Conservation (phyloP, 2,329 filamentous ascomycete species). For the Waltergamsia citrina region DNA sequence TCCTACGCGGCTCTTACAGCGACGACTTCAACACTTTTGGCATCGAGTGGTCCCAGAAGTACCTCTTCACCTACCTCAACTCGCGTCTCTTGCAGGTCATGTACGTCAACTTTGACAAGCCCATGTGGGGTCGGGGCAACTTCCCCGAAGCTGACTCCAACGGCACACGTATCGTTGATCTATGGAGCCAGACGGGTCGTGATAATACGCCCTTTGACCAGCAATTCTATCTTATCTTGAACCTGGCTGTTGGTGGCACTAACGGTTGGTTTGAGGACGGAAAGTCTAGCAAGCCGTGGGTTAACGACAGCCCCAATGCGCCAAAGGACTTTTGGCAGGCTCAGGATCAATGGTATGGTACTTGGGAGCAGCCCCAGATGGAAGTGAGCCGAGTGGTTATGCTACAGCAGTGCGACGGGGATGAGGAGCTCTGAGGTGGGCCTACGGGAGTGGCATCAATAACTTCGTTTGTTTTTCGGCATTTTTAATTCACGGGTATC, state of each 20-base stretch:
- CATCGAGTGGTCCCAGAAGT: slow-evolving; percentile 80
- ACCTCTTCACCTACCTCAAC: slow-evolving; percentile 81
- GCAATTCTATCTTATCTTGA: slow-evolving; percentile 66
- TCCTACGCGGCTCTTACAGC: slow-evolving; percentile 66
- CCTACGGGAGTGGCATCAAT: background rate
- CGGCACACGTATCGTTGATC: slow-evolving; percentile 53
- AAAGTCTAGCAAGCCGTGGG: slow-evolving; percentile 66
- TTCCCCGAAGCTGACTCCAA: slow-evolving; percentile 58
- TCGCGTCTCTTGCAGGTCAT: slow-evolving; percentile 70
- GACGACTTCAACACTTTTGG: slow-evolving; percentile 67
- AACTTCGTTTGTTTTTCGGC: background rate
- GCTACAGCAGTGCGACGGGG: slow-evolving; percentile 58
- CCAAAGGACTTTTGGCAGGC: slow-evolving; percentile 70
- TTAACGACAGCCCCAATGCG: slow-evolving; percentile 57
- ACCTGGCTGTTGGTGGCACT: slow-evolving; percentile 66
- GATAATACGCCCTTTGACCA: slow-evolving; percentile 66
- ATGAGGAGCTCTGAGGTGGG: slow-evolving; percentile 42
- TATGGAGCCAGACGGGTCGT: slow-evolving; percentile 53
- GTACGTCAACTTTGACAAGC: slow-evolving; percentile 63
- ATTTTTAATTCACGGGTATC: background rate
- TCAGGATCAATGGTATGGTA: slow-evolving; percentile 55
- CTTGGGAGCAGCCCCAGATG: slow-evolving; percentile 62
- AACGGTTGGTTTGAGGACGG: slow-evolving; percentile 81
- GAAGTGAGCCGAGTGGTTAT: slow-evolving; percentile 62
- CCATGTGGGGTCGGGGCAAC: slow-evolving; percentile 58